Conservation (phyloP, 2,329 filamentous ascomycete genomes). For the Arthrobotrys entomopaga region DNA sequence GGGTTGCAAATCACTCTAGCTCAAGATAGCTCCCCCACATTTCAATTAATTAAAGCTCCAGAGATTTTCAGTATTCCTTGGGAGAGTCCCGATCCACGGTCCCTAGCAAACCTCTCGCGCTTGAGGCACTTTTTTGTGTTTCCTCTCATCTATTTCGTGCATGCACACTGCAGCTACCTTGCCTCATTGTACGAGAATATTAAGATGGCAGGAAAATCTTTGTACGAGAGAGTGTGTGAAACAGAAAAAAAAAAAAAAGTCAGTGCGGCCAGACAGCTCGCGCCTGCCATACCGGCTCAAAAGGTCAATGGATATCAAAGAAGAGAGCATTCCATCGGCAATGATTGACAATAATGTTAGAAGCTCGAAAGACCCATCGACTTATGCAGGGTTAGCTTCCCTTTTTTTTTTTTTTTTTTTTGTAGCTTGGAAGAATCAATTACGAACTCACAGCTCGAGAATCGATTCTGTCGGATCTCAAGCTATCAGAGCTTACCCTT, state of each 20-base stretch:
- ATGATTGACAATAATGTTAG: constrained; percentile 8
- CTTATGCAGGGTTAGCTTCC: constrained; percentile 39
- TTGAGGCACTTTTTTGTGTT: constrained; percentile 19
- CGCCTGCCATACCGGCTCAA: not conserved
- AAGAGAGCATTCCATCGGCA: constrained; percentile 41
- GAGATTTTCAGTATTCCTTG: constrained; percentile 5
- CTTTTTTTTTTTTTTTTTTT: constrained; percentile 12
- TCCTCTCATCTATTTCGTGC: constrained; percentile 50
- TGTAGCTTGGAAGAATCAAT: constrained; percentile 3
- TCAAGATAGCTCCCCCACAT: constrained; percentile 52
- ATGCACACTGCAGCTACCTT: constrained; percentile 52
- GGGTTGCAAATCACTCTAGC: constrained; percentile 3
- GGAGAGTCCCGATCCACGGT: constrained; percentile 21
- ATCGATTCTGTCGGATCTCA: constrained; percentile 4
- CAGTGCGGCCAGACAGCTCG: constrained; percentile 24
- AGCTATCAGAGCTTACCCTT: constrained; percentile 39
- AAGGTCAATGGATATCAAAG: constrained; percentile 12
- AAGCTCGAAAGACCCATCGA: constrained; percentile 11
- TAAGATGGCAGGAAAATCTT: too few species aligned
- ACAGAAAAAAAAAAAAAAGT: constrained; percentile 28
- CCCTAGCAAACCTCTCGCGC: constrained; percentile 9
- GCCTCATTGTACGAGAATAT: constrained; percentile 45
- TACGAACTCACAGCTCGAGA: constrained; percentile 23
- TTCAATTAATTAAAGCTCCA: constrained; percentile 8
- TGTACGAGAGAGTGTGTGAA: constrained; percentile 6